Base-by-base conservation (phyloP, 148 eudicot genomes). In the Simmondsia chinensis region DNA sequence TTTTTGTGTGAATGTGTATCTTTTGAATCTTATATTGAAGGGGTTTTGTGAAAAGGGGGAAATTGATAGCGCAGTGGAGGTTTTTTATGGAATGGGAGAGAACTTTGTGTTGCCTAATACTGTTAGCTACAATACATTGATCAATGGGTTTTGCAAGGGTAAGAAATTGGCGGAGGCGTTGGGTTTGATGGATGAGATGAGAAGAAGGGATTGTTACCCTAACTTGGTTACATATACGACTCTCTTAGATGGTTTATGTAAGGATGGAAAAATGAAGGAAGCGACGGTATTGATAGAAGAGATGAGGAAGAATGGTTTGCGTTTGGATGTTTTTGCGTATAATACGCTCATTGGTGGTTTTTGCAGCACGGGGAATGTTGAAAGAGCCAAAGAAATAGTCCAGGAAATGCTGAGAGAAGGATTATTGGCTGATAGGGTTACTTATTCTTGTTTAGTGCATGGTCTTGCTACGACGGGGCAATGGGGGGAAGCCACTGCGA, bases 1-100 rank as follows among this genome's bases (percentile, higher is more conserved):
- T 10, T 87, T 40, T 58, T 56, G 22, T 38, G 59, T 66, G 36
- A 70, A 55, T 37, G 53, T 44, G 11, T 80, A 76, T 47, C 59
- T 51, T 46, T 54, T 64, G 50, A 87, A 87, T 75, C 50, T 72
- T 41, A 33, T 83, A 26, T 50, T 87, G 43, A 82, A 79, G 59
- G 78, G 76, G 16, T 54, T 87, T 11, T 87, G 96, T 52, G 30
- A 52, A 41, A 64, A 46, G 27, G 61, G 74, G 4, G 64, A 71
- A 34, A 64, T 72, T 66, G 63, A 28, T 22, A 40, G 54, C 47
- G 96, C 85, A 2, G 28, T 71, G 59, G 50, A 44, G 22, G 23
- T 79, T 32, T 63, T 76, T 37, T 36, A 39, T 23, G 54, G 31
- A 15, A 57, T 76, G 68, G 26, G 21, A 13, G 46, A 20, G 15